Conservation (phyloP, 306 rosid genomes). For the Inga laurina region DNA sequence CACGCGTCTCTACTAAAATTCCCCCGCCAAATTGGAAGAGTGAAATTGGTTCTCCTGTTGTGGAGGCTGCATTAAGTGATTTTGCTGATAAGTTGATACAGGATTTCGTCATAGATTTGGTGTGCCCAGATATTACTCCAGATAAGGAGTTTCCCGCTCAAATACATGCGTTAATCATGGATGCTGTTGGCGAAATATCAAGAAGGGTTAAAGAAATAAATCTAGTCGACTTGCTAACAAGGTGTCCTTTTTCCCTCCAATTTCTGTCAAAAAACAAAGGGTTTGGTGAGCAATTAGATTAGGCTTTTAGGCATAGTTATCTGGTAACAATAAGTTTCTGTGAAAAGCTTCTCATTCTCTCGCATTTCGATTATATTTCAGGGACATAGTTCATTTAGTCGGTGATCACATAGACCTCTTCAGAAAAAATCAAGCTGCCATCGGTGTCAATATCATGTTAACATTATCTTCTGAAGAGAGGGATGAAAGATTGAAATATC, state of each 20-base stretch:
- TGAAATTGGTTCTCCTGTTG: slow-evolving; percentile 76
- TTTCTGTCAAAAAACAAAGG: slow-evolving; percentile 22
- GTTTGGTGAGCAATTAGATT: slow-evolving; percentile 17
- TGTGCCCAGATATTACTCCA: slow-evolving; percentile 83
- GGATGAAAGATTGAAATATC: slow-evolving; percentile 88
- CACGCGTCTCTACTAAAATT: slow-evolving; percentile 60
- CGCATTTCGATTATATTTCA: slow-evolving; percentile 48
- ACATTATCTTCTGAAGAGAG: slow-evolving; percentile 93
- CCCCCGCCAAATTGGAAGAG: slow-evolving; percentile 75
- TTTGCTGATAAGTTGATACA: slow-evolving; percentile 78
- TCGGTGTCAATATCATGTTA: slow-evolving; percentile 90
- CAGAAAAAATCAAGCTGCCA: slow-evolving; percentile 91
- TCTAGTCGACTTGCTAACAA: slow-evolving; percentile 88
- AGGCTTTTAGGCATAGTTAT: not conserved
- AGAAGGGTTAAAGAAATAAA: slow-evolving; percentile 77
- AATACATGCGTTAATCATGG: slow-evolving; percentile 75
- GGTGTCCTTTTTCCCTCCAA: slow-evolving; percentile 53
- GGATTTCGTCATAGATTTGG: slow-evolving; percentile 88
- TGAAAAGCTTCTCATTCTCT: slow-evolving; percentile 10
- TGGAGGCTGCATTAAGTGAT: slow-evolving; percentile 77
- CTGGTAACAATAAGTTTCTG: not conserved
- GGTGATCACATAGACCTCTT: slow-evolving; percentile 92
- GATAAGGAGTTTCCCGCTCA: slow-evolving; percentile 89
- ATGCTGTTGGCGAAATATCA: slow-evolving; percentile 85
- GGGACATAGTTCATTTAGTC: slow-evolving; percentile 84